A percentile compares a stretch with the other conserved stretches of the same genome.
These are phyloP conservation scores for Saccharomycopsis fodiens DNA, from an alignment of 805 yeast genomes.

Conservation along the genomic window DNA sequence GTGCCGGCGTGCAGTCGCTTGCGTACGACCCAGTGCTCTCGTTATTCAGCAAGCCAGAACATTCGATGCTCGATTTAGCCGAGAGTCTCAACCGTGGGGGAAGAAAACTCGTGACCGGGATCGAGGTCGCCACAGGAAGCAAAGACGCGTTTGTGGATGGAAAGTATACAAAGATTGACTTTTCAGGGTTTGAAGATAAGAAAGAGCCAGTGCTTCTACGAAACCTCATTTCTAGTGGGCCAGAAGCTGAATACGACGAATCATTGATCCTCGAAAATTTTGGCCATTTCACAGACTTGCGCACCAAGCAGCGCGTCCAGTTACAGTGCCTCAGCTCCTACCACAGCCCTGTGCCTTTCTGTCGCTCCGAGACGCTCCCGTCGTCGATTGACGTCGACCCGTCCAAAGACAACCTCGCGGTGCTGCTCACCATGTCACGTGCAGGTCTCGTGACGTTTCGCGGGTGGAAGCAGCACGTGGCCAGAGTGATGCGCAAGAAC, in stretches of 20 bases:
- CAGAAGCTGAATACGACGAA: constrained; percentile 1
- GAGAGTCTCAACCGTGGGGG: constrained; percentile 29
- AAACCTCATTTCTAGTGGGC: neutral
- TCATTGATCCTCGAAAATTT: constrained; percentile 14
- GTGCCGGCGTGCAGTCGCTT: constrained; percentile 31
- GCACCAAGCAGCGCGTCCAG: constrained; percentile 3
- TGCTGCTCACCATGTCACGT: constrained; percentile 24
- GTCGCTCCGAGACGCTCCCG: constrained; percentile 14
- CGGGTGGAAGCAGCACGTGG: constrained; percentile 25
- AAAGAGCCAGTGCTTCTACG: neutral
- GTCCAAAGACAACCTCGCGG: constrained; percentile 9
- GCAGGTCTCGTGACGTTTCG: constrained; percentile 22
- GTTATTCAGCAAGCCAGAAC: constrained; percentile 30
- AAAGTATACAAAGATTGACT: neutral
- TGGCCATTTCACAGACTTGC: constrained; percentile 12
- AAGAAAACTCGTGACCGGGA: constrained; percentile 6
- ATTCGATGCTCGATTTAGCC: constrained; percentile 38
- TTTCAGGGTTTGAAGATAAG: neutral
- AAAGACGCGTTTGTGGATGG: constrained; percentile 1
- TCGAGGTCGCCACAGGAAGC: constrained; percentile 9
- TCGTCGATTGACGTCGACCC: constrained; percentile 22
- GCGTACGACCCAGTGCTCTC: constrained; percentile 40
- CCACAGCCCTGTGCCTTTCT: constrained; percentile 2
- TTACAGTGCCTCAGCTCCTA: constrained; percentile 3
- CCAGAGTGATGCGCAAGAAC: constrained; percentile 10